phyloP scores from a whole-genome alignment of 139 green algal genomes.

The Picochlorum sp. region DNA sequence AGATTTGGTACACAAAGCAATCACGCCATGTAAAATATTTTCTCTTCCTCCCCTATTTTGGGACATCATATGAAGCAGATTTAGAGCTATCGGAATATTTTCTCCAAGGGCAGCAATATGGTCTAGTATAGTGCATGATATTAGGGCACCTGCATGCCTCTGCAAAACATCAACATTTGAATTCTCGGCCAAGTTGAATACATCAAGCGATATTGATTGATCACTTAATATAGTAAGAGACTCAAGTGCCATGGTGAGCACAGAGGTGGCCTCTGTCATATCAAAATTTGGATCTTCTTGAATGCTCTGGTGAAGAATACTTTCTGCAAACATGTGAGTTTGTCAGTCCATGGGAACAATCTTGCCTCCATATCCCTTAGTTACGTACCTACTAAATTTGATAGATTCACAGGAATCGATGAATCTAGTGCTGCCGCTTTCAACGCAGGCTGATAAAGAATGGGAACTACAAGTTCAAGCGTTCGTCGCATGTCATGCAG shows the following conservation, averaged over 20 bases:
- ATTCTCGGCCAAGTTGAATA: neutral
- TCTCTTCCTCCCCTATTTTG: constrained; percentile 25
- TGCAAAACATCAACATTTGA: constrained; percentile 12
- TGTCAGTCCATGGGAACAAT: no score
- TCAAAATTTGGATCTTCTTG: no score
- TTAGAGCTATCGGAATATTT: constrained; percentile 35
- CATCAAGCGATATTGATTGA: constrained; percentile 46
- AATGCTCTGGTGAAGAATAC: no score
- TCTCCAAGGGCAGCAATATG: constrained; percentile 32
- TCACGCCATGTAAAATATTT: constrained; percentile 31
- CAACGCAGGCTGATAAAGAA: constrained; percentile 53
- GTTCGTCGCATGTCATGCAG: constrained; percentile 39
- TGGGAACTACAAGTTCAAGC: constrained; percentile 57
- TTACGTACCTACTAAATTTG: constrained; percentile 14
- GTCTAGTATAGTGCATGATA: constrained; percentile 45
- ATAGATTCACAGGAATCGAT: constrained; percentile 16
- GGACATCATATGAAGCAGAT: constrained; percentile 29
- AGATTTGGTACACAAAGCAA: constrained; percentile 24
- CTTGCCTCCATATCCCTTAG: neutral
- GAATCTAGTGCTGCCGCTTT: constrained; percentile 52
- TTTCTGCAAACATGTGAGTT: no score
- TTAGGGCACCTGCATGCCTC: constrained; percentile 19
- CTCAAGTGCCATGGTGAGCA: constrained; percentile 49
- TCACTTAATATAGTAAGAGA: constrained; percentile 45
- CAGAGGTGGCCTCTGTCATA: no score